A percentile compares a stretch with the other conserved stretches of the same genome.
These are phyloP conservation scores for Sambucus nigra DNA, from an alignment of 129 eudicot species.

Conservation along the genomic window DNA sequence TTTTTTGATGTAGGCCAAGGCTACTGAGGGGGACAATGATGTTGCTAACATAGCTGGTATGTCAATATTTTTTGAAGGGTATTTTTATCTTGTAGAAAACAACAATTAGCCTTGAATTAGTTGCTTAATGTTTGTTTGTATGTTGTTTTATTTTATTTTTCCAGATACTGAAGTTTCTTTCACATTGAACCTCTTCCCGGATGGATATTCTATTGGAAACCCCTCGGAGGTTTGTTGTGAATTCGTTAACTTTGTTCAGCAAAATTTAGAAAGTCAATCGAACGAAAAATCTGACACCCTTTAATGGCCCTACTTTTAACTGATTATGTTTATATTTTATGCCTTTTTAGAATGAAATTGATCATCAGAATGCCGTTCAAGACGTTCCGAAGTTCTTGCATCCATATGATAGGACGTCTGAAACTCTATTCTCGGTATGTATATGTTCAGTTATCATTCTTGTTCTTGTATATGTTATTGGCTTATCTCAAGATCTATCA, in stretches of 20 bases:
- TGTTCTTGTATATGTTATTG: background rate
- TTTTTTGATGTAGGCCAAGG: conserved; percentile 30
- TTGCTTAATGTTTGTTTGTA: background rate
- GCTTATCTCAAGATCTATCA: background rate
- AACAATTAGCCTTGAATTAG: background rate
- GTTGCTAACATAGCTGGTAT: conserved; percentile 38
- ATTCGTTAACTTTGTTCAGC: conserved; percentile 5
- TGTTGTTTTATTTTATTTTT: background rate
- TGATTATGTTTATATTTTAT: conserved; percentile 14
- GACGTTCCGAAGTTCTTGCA: conserved; percentile 58
- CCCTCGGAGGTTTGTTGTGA: conserved; percentile 58
- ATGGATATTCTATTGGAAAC: conserved; percentile 75
- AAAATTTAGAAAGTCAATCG: background rate
- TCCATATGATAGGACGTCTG: conserved; percentile 84
- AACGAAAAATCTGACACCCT: background rate
- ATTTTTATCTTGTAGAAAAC: background rate
- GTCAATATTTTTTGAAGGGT: conserved; percentile 9
- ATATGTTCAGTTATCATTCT: background rate
- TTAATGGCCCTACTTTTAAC: background rate
- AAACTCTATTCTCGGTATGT: conserved; percentile 72
- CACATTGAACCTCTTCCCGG: conserved; percentile 61
- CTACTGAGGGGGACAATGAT: conserved; percentile 18
- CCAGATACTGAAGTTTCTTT: conserved; percentile 76
- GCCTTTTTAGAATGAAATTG: conserved; percentile 39
- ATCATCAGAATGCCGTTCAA: conserved; percentile 37